Conservation (phyloP, 306 rosid species). For the Lathyrus sativus region DNA sequence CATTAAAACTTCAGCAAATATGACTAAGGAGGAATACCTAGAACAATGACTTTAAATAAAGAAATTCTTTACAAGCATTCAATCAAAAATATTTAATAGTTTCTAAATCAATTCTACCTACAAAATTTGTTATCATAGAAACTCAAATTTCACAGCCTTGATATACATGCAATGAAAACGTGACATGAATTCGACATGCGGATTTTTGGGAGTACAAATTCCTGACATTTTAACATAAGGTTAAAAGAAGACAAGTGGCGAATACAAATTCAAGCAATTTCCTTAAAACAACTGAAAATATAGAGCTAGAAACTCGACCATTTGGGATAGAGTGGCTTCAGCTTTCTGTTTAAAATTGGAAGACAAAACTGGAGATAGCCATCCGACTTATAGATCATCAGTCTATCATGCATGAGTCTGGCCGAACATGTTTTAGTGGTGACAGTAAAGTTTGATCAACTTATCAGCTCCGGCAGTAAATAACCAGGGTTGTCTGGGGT, state of each 20-base stretch:
- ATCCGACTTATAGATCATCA: background rate
- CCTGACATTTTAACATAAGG: conserved; percentile 19
- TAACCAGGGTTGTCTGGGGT: conserved; percentile 93
- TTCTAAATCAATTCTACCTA: too few relatives aligned
- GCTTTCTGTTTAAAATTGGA: conserved; percentile 17
- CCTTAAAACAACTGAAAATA: conserved; percentile 6
- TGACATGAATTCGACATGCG: too few relatives aligned
- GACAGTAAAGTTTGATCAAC: conserved; percentile 70
- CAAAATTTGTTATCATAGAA: too few relatives aligned
- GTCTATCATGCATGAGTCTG: conserved; percentile 5
- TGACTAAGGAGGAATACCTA: too few relatives aligned
- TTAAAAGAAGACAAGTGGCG: conserved; percentile 7
- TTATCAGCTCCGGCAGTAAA: conserved; percentile 92
- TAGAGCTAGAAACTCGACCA: background rate
- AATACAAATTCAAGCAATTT: conserved; percentile 29
- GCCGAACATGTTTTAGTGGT: conserved; percentile 41
- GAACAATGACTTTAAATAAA: too few relatives aligned
- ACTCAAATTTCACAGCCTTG: too few relatives aligned
- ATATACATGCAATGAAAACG: too few relatives aligned
- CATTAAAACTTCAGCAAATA: too few relatives aligned
- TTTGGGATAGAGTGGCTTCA: background rate
- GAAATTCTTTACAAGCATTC: too few relatives aligned
- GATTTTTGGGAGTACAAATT: background rate
- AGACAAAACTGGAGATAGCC: conserved; percentile 18
- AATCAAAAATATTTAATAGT: too few relatives aligned